Conservation (phyloP, 1,139 yeast genomes). For the Debaryomyces fabryi region DNA sequence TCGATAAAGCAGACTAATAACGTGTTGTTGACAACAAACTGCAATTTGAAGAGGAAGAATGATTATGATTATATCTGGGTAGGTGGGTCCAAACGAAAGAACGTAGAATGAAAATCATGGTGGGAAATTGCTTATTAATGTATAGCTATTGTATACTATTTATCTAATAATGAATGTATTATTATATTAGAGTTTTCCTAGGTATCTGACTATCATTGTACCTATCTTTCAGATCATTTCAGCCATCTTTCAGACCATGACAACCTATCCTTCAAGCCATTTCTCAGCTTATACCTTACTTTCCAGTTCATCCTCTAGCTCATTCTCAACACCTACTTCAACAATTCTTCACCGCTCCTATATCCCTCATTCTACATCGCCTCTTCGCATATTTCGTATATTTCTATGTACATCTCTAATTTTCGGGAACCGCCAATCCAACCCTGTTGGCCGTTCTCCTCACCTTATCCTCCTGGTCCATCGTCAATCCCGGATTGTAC, state of each 20-base stretch:
- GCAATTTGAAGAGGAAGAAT: conserved; percentile 34
- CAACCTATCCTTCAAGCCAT: too few species aligned
- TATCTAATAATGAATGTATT: conserved; percentile 2
- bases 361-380: background rate
- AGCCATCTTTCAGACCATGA: too few species aligned
- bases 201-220: too few species aligned
- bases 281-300: too few species aligned
- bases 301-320: too few species aligned
- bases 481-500: conserved; percentile 81
- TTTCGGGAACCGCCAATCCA: conserved; percentile 54
- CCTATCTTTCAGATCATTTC: too few species aligned
- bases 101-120: background rate
- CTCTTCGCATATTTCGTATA: background rate
- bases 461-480: conserved; percentile 78
- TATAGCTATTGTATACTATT: conserved; percentile 6
- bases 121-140: background rate
- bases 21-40: conserved; percentile 35
- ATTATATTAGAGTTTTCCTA: background rate
- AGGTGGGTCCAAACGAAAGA: conserved; percentile 9
- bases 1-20: conserved; percentile 31
- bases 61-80: conserved; percentile 21
- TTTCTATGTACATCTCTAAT: background rate
- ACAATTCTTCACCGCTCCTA: background rate
- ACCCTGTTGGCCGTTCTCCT: conserved; percentile 81
- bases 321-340: too few species aligned